Conservation (phyloP, 2,329 filamentous ascomycete genomes). For the Fonsecaea nubica region DNA sequence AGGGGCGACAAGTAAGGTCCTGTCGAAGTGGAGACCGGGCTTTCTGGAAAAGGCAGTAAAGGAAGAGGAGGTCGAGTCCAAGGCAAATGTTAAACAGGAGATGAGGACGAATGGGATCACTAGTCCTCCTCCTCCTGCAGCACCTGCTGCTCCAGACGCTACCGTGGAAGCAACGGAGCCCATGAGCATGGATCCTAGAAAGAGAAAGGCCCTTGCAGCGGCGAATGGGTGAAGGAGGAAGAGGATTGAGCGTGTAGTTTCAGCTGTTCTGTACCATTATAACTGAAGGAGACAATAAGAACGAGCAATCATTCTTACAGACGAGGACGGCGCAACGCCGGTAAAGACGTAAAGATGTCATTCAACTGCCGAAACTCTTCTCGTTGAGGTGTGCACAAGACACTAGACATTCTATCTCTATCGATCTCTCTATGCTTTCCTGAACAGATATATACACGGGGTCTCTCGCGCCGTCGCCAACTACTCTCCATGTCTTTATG, state of each 20-base stretch:
- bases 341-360: background rate
- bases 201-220: slow-evolving; percentile 23
- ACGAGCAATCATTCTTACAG: background rate
- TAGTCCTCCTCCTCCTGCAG: slow-evolving; percentile 7
- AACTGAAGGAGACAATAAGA: background rate
- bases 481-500: background rate
- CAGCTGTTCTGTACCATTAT: background rate
- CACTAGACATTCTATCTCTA: background rate
- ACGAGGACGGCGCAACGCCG: background rate
- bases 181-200: slow-evolving; percentile 19
- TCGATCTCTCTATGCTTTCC: background rate
- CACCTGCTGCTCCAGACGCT: background rate
- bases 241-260: background rate
- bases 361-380: background rate
- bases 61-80: slow-evolving; percentile 28
- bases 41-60: slow-evolving; percentile 34
- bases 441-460: background rate
- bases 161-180: background rate
- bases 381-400: background rate
- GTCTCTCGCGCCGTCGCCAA: background rate
- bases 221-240: slow-evolving; percentile 14
- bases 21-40: slow-evolving; percentile 62
- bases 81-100: slow-evolving; percentile 10
- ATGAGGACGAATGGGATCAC: slow-evolving; percentile 25
- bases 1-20: slow-evolving; percentile 59